A percentile compares a stretch with the other conserved stretches of the same genome.
Evolutionary conservation across 768 basidiomycete genomes (phyloP).

Genomic region (Podaxis sp.): DNA sequence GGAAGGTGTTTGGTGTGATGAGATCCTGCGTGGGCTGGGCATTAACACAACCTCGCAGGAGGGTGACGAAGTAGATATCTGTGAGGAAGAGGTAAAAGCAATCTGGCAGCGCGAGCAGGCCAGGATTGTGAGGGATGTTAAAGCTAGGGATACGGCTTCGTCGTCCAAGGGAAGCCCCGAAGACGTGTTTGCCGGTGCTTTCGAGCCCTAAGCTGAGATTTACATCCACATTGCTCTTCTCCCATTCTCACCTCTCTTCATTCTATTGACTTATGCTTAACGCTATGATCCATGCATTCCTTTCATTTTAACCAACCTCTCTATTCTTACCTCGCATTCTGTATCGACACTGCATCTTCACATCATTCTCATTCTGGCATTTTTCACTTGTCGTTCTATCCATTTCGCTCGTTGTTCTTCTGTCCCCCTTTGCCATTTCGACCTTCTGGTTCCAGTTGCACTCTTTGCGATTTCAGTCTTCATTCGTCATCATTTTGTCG

Average conservation of each 20-base stretch:
- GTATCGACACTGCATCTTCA: slow-evolving; percentile 11
- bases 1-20: slow-evolving; percentile 64
- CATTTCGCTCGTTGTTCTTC: slow-evolving; percentile 1
- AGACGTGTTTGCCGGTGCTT: slow-evolving; percentile 20
- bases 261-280: slow-evolving; percentile 15
- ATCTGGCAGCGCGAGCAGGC: slow-evolving; percentile 19
- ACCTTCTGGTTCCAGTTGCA: neutral
- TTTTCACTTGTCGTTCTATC: slow-evolving; percentile 8
- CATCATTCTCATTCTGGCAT: slow-evolving; percentile 4
- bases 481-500: neutral
- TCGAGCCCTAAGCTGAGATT: slow-evolving; percentile 11
- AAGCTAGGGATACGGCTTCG: slow-evolving; percentile 8
- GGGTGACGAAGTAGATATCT: slow-evolving; percentile 33
- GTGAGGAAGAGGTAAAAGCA: slow-evolving; percentile 42
- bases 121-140: slow-evolving; percentile 16
- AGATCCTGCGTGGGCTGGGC: slow-evolving; percentile 71
- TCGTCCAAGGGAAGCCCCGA: slow-evolving; percentile 4
- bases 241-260: neutral
- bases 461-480: neutral
- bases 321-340: neutral
- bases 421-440: neutral
- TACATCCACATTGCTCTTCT: neutral
- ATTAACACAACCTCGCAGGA: slow-evolving; percentile 27
- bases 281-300: slow-evolving; percentile 17
- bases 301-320: slow-evolving; percentile 3